These are phyloP conservation scores for Macrophomina pseudophaseolina DNA, from an alignment of 2,329 filamentous ascomycete genomes.

Conservation along the genomic window DNA sequence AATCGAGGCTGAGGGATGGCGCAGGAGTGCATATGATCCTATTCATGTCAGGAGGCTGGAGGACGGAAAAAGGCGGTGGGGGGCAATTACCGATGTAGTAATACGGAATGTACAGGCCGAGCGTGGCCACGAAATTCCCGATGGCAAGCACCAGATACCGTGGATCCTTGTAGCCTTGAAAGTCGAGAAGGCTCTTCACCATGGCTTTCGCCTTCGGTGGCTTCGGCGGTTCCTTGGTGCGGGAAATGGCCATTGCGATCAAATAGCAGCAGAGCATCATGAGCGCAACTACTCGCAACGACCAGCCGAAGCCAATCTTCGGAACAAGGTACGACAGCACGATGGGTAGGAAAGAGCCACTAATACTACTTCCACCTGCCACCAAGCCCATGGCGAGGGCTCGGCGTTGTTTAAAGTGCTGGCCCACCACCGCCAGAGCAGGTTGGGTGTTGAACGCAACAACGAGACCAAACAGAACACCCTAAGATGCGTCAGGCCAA, in stretches of 20 bases:
- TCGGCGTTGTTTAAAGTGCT: constrained; percentile 27
- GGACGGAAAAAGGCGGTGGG: background rate
- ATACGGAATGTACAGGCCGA: constrained; percentile 26
- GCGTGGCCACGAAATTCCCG: constrained; percentile 26
- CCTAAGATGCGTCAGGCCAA: constrained; percentile 8
- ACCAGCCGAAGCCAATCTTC: constrained; percentile 25
- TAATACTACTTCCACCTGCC: constrained; percentile 21
- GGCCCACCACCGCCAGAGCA: constrained; percentile 25
- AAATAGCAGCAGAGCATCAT: constrained; percentile 24
- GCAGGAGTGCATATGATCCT: constrained; percentile 22
- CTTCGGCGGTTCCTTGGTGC: constrained; percentile 12
- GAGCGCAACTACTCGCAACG: constrained; percentile 21
- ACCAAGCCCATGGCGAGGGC: constrained; percentile 27
- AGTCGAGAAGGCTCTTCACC: constrained; percentile 23
- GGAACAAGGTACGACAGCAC: constrained; percentile 22
- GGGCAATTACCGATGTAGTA: constrained; percentile 27
- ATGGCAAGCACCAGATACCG: constrained; percentile 25
- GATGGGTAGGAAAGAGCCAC: constrained; percentile 25
- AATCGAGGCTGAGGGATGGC: constrained; percentile 14
- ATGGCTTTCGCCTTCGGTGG: background rate
- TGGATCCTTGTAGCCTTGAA: constrained; percentile 26
- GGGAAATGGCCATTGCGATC: constrained; percentile 22
- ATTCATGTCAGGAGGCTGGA: background rate
- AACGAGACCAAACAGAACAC: constrained; percentile 22
- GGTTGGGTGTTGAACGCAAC: constrained; percentile 28